Conservation (phyloP, 371 early-diverging fungal species). For the Lichtheimia ramosa region DNA sequence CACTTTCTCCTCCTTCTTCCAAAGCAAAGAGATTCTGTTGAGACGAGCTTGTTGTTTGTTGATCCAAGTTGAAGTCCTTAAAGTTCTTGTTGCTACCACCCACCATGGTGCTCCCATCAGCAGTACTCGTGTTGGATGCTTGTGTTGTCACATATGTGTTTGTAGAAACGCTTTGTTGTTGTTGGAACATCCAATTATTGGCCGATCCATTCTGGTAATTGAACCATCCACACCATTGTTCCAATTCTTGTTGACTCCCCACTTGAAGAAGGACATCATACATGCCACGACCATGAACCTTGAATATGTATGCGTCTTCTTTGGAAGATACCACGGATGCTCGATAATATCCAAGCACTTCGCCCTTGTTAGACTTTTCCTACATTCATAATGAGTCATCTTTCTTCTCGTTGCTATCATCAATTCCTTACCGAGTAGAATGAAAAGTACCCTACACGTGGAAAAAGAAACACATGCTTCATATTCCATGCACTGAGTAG, state of each 20-base stretch:
- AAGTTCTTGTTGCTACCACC: not conserved
- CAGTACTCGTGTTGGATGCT: not conserved
- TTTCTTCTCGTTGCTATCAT: constrained; percentile 9
- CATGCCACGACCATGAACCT: constrained; percentile 39
- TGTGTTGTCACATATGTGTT: no score
- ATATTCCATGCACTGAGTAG: constrained; percentile 59
- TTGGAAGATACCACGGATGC: constrained; percentile 34
- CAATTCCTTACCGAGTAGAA: constrained; percentile 45
- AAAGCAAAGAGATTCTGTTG: constrained; percentile 4
- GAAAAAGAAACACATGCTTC: constrained; percentile 53
- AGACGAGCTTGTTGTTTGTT: not conserved
- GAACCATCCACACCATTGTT: constrained; percentile 47
- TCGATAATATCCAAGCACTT: constrained; percentile 43
- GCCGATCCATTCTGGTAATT: constrained; percentile 12
- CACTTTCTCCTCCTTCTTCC: constrained; percentile 7
- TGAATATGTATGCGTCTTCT: constrained; percentile 41
- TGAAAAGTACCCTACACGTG: constrained; percentile 51
- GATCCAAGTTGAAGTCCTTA: not conserved
- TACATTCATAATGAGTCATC: constrained; percentile 19
- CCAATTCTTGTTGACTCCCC: constrained; percentile 35
- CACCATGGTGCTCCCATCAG: not conserved
- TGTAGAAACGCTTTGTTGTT: no score
- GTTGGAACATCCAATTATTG: no score
- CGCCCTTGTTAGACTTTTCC: constrained; percentile 41
- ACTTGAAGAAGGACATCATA: constrained; percentile 53